Evolutionary conservation across 1,139 yeast genomes (phyloP).

Genomic region (Fermentozyma sake): DNA sequence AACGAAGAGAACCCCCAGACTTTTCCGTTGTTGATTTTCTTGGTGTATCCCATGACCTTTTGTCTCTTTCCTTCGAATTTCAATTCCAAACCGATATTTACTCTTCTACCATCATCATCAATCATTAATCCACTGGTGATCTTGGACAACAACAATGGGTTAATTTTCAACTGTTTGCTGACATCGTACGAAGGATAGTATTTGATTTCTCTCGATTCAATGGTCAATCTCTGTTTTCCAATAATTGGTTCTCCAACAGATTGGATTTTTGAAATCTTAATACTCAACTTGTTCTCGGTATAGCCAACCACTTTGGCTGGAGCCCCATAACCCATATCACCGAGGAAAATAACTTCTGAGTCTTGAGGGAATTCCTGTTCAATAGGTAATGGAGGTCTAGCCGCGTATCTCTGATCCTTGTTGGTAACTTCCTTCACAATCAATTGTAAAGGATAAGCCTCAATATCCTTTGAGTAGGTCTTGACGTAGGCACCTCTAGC

Average conservation of each 20-base stretch:
- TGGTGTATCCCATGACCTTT: slow-evolving; percentile 86
- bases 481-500: slow-evolving; percentile 75
- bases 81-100: slow-evolving; percentile 81
- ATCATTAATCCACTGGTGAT: slow-evolving; percentile 72
- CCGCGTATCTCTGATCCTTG: slow-evolving; percentile 68
- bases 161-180: slow-evolving; percentile 52
- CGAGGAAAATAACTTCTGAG: slow-evolving; percentile 74
- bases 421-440: slow-evolving; percentile 72
- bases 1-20: slow-evolving; percentile 84
- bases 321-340: slow-evolving; percentile 86
- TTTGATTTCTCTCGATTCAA: slow-evolving; percentile 52
- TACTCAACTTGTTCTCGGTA: slow-evolving; percentile 50
- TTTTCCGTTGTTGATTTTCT: slow-evolving; percentile 45
- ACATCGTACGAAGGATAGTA: slow-evolving; percentile 70
- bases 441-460: slow-evolving; percentile 68
- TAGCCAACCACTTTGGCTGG: slow-evolving; percentile 73
- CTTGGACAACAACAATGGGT: slow-evolving; percentile 66
- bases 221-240: slow-evolving; percentile 53
- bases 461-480: slow-evolving; percentile 50
- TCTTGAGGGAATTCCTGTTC: slow-evolving; percentile 77
- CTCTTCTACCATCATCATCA: slow-evolving; percentile 46
- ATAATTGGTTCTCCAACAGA: slow-evolving; percentile 55
- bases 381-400: slow-evolving; percentile 73
- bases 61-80: slow-evolving; percentile 76
- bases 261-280: slow-evolving; percentile 47